Evolutionary conservation across 257 asterid species (phyloP), one percentile per base, ranked within the genome.

Genomic region (Lavandula angustifolia): DNA sequence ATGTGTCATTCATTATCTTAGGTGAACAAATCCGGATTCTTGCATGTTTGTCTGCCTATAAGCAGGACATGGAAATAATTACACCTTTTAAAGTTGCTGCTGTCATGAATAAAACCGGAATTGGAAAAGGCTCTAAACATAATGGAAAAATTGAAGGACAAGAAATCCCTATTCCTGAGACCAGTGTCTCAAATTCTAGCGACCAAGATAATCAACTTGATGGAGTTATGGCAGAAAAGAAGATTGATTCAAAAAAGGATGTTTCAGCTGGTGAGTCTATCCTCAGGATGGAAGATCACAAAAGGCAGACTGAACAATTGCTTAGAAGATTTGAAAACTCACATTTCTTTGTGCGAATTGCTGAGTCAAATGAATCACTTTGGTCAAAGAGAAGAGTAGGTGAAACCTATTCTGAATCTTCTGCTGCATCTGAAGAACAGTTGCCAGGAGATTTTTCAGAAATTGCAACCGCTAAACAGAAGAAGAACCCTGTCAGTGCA

Each of bases 71-170:
- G 54, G 97, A 92, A 87, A 79, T 92, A 68, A 92, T 92, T 48
- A 92, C 99, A 22, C 99, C 99, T 43, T 92, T 92, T 81, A 89
- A 87, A 78, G 95, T 92, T 75, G 99, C 99, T 22, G 99, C 92
- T 10, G 81, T 79, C 70, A 92, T 89, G 95, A 85, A 78, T 79
- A 92, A 84, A 83, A 87, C 79, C 59, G 95, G 95, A 49, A 68
- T 85, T 34, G 81, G 87, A 29, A 77, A 74, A 64, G 75, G 70
- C 78, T 63, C 81, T 66, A 55, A 73, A 64, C 82, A 82, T 69
- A 87, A 85, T 62, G 94, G 89, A 61, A 79, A 74, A 43, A 33
- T 44, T 32, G 82, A 55, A 61, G 73, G 60, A 55, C 80, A 63
- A 79, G 73, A 72, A 7, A 58, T 46, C 74, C 42, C 73, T 62